Evolutionary conservation across 2,329 filamentous ascomycete genomes (phyloP).

Genomic region (Dothidotthia symphoricarpi): DNA sequence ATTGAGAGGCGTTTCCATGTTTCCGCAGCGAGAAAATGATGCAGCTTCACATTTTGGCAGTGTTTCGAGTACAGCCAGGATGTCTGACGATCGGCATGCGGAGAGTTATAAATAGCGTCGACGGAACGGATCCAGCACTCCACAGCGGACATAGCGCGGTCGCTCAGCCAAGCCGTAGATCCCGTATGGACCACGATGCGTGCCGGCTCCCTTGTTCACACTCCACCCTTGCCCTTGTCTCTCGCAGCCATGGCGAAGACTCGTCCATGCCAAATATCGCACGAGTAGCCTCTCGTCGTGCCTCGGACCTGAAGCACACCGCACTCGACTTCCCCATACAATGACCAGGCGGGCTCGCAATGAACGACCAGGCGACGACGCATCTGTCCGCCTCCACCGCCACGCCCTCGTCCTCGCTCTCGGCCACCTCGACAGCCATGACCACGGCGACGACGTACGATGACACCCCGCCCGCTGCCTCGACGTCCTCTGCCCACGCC

Average conservation of each 20-base stretch:
- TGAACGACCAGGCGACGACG: slow-evolving; percentile 24
- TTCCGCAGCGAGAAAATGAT: too few species aligned
- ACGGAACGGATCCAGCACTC: too few species aligned
- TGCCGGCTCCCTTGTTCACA: slow-evolving; percentile 1
- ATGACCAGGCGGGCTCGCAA: slow-evolving; percentile 24
- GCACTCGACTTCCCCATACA: slow-evolving; percentile 5
- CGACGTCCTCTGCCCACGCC: slow-evolving; percentile 16
- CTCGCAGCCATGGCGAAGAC: too few species aligned
- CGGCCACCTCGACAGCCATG: slow-evolving; percentile 35
- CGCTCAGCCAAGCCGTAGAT: not conserved
- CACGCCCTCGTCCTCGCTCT: slow-evolving; percentile 29
- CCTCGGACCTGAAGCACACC: too few species aligned
- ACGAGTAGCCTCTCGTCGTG: too few species aligned
- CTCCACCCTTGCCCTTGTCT: not conserved
- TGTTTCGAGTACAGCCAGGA: too few species aligned
- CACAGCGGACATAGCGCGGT: not conserved
- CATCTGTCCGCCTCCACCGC: slow-evolving; percentile 33
- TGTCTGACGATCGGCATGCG: too few species aligned
- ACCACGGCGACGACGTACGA: slow-evolving; percentile 35
- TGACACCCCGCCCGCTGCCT: slow-evolving; percentile 21
- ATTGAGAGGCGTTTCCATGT: too few species aligned
- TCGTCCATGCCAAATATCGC: too few species aligned
- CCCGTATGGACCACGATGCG: not conserved
- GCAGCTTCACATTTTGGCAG: too few species aligned
- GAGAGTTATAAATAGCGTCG: too few species aligned